phyloP scores from a whole-genome alignment of 345 rosid species.

The Eucalyptus erythrocorys region DNA sequence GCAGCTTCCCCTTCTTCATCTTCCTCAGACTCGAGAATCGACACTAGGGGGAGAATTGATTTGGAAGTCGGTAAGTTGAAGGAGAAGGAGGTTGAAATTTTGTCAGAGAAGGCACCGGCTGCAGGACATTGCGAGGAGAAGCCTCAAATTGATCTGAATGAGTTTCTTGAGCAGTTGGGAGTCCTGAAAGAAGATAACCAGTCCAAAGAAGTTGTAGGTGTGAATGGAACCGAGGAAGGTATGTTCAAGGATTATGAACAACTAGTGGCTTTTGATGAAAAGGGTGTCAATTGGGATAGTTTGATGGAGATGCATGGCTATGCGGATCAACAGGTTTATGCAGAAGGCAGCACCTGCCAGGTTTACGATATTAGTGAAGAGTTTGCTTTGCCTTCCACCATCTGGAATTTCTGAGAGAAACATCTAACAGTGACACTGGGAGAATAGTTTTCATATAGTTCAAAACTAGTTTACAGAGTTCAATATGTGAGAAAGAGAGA shows the following conservation, averaged over 20 bases:
- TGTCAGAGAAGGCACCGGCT: constrained; percentile 6
- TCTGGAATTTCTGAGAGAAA: constrained; percentile 52
- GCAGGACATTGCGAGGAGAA: constrained; percentile 22
- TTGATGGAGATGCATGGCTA: constrained; percentile 46
- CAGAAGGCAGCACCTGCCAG: constrained; percentile 25
- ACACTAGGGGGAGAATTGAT: neutral
- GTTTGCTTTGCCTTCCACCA: constrained; percentile 32
- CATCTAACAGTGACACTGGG: neutral
- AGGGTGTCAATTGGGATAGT: constrained; percentile 64
- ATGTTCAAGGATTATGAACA: constrained; percentile 22
- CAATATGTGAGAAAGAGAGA: neutral
- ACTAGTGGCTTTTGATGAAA: constrained; percentile 17
- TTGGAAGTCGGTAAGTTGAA: neutral
- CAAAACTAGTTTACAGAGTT: neutral
- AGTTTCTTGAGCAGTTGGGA: constrained; percentile 89
- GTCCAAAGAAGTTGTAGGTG: constrained; percentile 1
- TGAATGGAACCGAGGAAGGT: constrained; percentile 11
- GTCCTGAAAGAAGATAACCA: constrained; percentile 37
- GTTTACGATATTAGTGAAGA: constrained; percentile 47
- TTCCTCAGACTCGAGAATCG: constrained; percentile 22
- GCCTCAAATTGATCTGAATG: constrained; percentile 84
- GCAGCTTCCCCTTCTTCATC: constrained; percentile 29
- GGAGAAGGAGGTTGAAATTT: constrained; percentile 19
- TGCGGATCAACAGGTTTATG: constrained; percentile 11
- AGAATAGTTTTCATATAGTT: neutral